Conservation (phyloP, 1,284 basidiomycete genomes). For the Termitomyces sp. region DNA sequence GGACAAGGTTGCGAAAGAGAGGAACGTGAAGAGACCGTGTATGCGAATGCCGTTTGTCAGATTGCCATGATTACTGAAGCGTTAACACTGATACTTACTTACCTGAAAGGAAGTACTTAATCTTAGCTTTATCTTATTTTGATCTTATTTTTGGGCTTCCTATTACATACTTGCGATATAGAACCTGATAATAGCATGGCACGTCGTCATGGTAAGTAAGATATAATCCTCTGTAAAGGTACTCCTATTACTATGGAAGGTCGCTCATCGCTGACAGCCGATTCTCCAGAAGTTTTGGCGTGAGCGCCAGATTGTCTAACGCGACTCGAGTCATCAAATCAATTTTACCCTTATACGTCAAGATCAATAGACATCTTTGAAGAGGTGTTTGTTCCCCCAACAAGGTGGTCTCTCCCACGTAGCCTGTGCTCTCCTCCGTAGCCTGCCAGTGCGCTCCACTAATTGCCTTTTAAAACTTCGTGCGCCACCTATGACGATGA, state of each 20-base stretch:
- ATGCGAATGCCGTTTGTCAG: conserved; percentile 50
- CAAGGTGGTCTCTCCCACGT: background rate
- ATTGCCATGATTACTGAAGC: conserved; percentile 45
- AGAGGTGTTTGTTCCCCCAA: no score
- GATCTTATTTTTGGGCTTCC: background rate
- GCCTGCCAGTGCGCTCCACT: background rate
- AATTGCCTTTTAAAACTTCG: background rate
- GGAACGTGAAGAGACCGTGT: conserved; percentile 62
- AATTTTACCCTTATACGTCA: background rate
- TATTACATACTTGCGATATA: background rate
- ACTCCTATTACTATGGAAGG: background rate
- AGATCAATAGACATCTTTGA: background rate
- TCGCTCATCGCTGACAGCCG: background rate
- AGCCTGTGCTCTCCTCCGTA: background rate
- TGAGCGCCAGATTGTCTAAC: background rate
- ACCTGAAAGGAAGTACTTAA: background rate
- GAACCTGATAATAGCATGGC: background rate
- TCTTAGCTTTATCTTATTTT: background rate
- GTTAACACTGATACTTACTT: no score
- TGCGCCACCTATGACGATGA: conserved; percentile 30
- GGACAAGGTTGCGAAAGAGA: conserved; percentile 58
- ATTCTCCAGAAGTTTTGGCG: background rate
- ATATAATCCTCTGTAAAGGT: background rate
- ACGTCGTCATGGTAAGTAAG: background rate
- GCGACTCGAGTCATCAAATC: background rate